Percentiles rank a stretch among this genome's conserved stretches.
phyloP scores from a whole-genome alignment of 495 filamentous ascomycete genomes.

The Amphirosellinia nigrospora region DNA sequence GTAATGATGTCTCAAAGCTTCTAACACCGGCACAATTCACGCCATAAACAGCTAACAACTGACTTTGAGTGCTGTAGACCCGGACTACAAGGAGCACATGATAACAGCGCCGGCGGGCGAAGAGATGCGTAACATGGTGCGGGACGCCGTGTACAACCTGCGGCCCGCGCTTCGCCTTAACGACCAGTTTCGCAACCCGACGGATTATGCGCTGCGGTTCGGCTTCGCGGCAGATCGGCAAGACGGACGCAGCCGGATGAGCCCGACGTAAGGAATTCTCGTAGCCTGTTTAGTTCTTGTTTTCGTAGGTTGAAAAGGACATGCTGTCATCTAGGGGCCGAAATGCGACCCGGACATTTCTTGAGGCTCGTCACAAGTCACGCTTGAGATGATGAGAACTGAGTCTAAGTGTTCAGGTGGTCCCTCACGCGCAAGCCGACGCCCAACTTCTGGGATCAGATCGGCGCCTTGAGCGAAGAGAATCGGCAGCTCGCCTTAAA shows the following conservation, averaged over 20 bases:
- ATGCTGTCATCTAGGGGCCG: too few species aligned
- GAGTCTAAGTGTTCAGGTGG: too few species aligned
- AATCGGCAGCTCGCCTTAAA: neutral
- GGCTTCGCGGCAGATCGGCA: slow-evolving; percentile 40
- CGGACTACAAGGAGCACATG: slow-evolving; percentile 29
- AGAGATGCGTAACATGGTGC: neutral
- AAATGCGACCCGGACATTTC: too few species aligned
- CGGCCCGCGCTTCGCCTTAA: slow-evolving; percentile 39
- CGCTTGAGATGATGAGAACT: too few species aligned
- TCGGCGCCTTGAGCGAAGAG: slow-evolving; percentile 23
- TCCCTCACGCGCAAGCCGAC: slow-evolving; percentile 34
- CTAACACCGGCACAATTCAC: too few species aligned
- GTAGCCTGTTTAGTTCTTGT: too few species aligned
- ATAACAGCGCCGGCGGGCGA: neutral
- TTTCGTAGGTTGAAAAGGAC: too few species aligned
- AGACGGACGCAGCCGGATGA: slow-evolving; percentile 43
- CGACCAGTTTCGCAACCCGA: slow-evolving; percentile 36
- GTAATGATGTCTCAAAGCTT: too few species aligned
- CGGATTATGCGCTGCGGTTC: slow-evolving; percentile 41
- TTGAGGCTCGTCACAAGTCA: too few species aligned
- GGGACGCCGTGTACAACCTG: slow-evolving; percentile 30
- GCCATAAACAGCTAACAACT: too few species aligned
- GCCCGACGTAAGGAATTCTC: too few species aligned
- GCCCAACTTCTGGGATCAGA: slow-evolving; percentile 25
- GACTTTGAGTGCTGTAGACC: too few species aligned